phyloP scores from a whole-genome alignment of 306 rosid genomes.

The Leucaena leucocephala region DNA sequence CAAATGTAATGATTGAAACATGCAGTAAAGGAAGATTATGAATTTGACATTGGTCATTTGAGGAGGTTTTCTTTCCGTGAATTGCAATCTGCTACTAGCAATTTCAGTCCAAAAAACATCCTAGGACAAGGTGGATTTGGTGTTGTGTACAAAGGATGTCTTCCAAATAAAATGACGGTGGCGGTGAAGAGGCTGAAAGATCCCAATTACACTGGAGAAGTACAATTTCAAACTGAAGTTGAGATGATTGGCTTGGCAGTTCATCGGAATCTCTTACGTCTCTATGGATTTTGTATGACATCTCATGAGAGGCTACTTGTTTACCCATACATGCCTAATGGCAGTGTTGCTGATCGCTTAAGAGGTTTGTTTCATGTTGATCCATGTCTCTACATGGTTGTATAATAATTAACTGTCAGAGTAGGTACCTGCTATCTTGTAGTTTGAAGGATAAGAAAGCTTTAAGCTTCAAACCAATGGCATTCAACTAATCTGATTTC shows the following conservation, averaged over 20 bases:
- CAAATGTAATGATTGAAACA: constrained; percentile 26
- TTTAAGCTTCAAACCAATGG: constrained; percentile 26
- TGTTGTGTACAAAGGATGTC: constrained; percentile 89
- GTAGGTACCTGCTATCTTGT: not conserved
- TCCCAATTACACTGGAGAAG: constrained; percentile 94
- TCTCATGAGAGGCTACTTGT: constrained; percentile 87
- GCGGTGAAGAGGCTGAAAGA: constrained; percentile 97
- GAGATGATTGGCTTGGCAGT: constrained; percentile 98
- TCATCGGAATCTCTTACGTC: constrained; percentile 85
- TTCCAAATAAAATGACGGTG: constrained; percentile 75
- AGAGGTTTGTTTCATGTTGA: constrained; percentile 71
- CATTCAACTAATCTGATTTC: constrained; percentile 18
- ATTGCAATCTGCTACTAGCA: constrained; percentile 81
- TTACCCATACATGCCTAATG: constrained; percentile 93
- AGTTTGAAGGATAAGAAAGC: not conserved
- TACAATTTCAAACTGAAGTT: constrained; percentile 98
- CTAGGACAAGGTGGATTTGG: constrained; percentile 98
- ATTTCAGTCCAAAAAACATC: constrained; percentile 75
- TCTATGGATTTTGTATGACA: constrained; percentile 90
- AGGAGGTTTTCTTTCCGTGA: constrained; percentile 89
- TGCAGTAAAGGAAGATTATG: constrained; percentile 93
- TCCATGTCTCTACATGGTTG: not conserved
- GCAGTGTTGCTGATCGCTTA: constrained; percentile 94
- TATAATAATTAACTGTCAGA: not conserved
- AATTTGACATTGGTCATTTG: constrained; percentile 82